A percentile compares a stretch with the other conserved stretches of the same genome.
phyloP scores from a whole-genome alignment of 139 green algal species.

The Desmodesmus armatus region DNA sequence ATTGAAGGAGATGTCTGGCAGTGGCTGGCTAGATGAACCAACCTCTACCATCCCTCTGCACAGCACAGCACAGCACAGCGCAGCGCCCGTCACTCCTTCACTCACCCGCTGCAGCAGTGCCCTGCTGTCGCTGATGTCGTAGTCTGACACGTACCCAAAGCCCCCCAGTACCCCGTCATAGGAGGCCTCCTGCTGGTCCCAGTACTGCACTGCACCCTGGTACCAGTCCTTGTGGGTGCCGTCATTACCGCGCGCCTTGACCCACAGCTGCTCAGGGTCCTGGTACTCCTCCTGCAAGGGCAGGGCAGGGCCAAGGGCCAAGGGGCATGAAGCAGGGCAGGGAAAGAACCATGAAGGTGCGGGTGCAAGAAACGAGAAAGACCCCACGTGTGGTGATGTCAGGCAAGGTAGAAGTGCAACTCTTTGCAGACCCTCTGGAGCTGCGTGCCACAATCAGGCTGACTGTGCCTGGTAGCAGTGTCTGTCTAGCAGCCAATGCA shows the following conservation, averaged over 20 bases:
- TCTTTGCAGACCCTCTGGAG: too few relatives aligned
- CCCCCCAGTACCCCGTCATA: conserved; percentile 90
- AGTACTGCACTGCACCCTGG: conserved; percentile 71
- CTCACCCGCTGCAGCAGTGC: conserved; percentile 67
- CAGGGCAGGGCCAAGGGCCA: neutral
- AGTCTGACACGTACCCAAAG: conserved; percentile 80
- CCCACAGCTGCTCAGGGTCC: conserved; percentile 74
- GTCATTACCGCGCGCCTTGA: conserved; percentile 49
- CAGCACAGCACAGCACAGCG: neutral
- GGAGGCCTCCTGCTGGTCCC: conserved; percentile 72
- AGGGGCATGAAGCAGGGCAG: too few relatives aligned
- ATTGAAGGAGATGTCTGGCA: too few relatives aligned
- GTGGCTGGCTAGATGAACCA: too few relatives aligned
- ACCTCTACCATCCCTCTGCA: too few relatives aligned
- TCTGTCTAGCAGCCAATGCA: too few relatives aligned
- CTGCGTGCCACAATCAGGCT: too few relatives aligned
- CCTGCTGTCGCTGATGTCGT: conserved; percentile 84
- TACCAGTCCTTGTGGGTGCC: conserved; percentile 68
- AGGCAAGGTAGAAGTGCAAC: too few relatives aligned
- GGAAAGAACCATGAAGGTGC: too few relatives aligned
- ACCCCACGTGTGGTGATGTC: too few relatives aligned
- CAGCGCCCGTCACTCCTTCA: neutral
- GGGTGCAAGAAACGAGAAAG: too few relatives aligned
- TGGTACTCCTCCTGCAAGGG: conserved; percentile 59
- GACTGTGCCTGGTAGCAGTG: too few relatives aligned